phyloP scores from a whole-genome alignment of 257 asterid genomes.

The Ilex asprella region DNA sequence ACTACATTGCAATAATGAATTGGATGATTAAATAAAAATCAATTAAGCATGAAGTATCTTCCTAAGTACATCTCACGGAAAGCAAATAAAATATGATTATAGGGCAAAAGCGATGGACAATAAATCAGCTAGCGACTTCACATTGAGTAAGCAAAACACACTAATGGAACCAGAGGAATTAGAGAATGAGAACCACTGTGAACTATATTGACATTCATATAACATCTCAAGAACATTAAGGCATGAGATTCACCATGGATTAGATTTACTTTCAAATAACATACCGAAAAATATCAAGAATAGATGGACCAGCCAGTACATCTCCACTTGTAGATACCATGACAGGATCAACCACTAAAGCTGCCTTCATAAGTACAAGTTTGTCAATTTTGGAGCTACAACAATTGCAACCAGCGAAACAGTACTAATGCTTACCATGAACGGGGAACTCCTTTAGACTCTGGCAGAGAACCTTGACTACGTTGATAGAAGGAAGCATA shows the following conservation, averaged over 20 bases:
- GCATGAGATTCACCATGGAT: no score
- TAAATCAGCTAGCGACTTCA: background rate
- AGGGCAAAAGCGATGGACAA: background rate
- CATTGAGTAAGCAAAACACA: no score
- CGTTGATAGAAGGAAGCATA: conserved; percentile 85
- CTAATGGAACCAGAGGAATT: background rate
- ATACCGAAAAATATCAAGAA: conserved; percentile 64
- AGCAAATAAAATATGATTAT: background rate
- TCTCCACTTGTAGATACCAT: conserved; percentile 97
- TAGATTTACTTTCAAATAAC: no score
- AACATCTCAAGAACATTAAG: no score
- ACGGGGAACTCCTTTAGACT: conserved; percentile 67
- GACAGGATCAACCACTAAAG: conserved; percentile 97
- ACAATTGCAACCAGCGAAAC: background rate
- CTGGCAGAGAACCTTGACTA: conserved; percentile 59
- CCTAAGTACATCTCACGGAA: background rate
- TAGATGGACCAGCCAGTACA: conserved; percentile 60
- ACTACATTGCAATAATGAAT: no score
- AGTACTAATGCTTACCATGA: conserved; percentile 38
- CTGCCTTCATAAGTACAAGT: conserved; percentile 48
- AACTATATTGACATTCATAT: background rate
- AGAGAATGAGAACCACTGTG: conserved; percentile 1
- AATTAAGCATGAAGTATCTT: no score
- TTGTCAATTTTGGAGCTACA: conserved; percentile 17
- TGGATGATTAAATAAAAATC: no score